A percentile compares a stretch with the other conserved stretches of the same genome.
Evolutionary conservation across 257 asterid genomes (phyloP).

Genomic region (Nicotiana tomentosiformis): DNA sequence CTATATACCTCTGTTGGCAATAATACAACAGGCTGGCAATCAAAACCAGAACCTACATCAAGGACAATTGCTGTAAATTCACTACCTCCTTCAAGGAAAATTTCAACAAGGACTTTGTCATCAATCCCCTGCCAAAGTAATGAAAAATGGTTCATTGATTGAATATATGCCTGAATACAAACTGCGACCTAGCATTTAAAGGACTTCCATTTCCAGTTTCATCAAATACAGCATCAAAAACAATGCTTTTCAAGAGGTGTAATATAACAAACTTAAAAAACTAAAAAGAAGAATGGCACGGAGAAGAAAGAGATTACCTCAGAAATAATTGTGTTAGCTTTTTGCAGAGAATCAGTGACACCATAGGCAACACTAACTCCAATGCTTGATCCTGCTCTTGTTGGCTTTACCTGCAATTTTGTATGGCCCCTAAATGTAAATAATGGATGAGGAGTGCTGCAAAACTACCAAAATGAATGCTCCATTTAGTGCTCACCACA

Average conservation of each 20-base stretch:
- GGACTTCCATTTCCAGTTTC: not conserved
- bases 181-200: conserved; percentile 1
- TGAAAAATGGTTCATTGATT: conserved; percentile 2
- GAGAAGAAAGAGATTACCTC: conserved; percentile 42
- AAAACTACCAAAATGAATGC: conserved; percentile 4
- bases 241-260: not conserved
- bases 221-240: not conserved
- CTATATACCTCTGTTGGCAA: conserved; percentile 73
- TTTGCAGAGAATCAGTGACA: conserved; percentile 63
- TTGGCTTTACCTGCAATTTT: conserved; percentile 74
- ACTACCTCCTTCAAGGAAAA: conserved; percentile 84
- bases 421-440: not conserved
- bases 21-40: conserved; percentile 68
- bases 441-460: conserved; percentile 5
- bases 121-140: conserved; percentile 65
- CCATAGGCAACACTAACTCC: conserved; percentile 94
- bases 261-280: not conserved
- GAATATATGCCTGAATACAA: conserved; percentile 12
- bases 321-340: conserved; percentile 61
- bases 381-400: conserved; percentile 88
- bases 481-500: conserved; percentile 54
- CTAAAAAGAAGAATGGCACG: conserved; percentile 9
- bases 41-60: conserved; percentile 65
- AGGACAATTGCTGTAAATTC: conserved; percentile 86
- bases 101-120: conserved; percentile 69